Evolutionary conservation across 2,329 filamentous ascomycete genomes (phyloP).

Genomic region (Calonectria naviculata): DNA sequence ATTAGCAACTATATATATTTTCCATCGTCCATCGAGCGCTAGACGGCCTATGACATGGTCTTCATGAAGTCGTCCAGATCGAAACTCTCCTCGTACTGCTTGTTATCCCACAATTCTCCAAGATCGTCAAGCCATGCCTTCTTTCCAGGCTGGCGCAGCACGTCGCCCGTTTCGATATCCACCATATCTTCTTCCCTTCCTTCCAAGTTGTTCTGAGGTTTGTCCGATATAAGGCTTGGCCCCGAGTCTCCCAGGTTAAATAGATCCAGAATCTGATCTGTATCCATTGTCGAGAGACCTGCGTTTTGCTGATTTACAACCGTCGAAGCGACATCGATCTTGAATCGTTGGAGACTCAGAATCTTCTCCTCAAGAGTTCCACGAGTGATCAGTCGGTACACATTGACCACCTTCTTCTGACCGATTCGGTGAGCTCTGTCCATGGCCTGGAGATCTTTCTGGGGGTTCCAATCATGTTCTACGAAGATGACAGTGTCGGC

Average conservation of each 20-base stretch:
- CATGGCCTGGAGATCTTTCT: slow-evolving; percentile 99
- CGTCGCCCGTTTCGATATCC: slow-evolving; percentile 90
- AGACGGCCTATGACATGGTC: slow-evolving; percentile 76
- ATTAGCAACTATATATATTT: slow-evolving; percentile 15
- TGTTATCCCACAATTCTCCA: slow-evolving; percentile 96
- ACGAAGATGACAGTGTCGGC: slow-evolving; percentile 99
- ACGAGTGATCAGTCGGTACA: slow-evolving; percentile 95
- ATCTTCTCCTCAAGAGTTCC: slow-evolving; percentile 99
- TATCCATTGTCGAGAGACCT: slow-evolving; percentile 94
- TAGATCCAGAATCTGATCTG: slow-evolving; percentile 95
- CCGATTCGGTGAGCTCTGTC: slow-evolving; percentile 98
- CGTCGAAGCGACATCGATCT: slow-evolving; percentile 97
- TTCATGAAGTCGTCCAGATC: slow-evolving; percentile 95
- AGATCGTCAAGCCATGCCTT: slow-evolving; percentile 96
- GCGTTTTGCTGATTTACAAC: slow-evolving; percentile 99
- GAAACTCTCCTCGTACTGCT: slow-evolving; percentile 98
- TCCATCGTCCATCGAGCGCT: background rate
- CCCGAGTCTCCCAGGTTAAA: slow-evolving; percentile 90
- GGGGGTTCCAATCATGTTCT: slow-evolving; percentile 99
- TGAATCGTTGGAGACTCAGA: slow-evolving; percentile 96
- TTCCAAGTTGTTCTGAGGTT: slow-evolving; percentile 67
- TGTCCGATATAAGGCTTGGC: slow-evolving; percentile 72
- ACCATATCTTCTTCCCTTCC: slow-evolving; percentile 87
- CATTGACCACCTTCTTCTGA: slow-evolving; percentile 99
- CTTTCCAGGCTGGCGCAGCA: slow-evolving; percentile 94